Evolutionary conservation across 2,329 filamentous ascomycete species (phyloP).

Genomic region (Trichophyton simii): DNA sequence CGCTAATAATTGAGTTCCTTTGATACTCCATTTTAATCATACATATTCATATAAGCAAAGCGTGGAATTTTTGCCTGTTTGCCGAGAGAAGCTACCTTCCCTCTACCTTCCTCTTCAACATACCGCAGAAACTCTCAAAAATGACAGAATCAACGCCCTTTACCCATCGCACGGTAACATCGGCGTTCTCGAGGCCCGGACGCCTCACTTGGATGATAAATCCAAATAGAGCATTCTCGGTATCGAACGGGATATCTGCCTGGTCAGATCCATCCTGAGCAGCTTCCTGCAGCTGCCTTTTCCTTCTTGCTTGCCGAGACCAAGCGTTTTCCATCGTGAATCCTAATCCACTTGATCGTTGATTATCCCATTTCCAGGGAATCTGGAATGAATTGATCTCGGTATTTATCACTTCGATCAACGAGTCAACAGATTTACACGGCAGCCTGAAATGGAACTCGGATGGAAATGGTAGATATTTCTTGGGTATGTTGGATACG

Average conservation of each 20-base stretch:
- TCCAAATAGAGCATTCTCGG: conserved; percentile 40
- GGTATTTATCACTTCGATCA: conserved; percentile 31
- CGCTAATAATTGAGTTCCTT: neutral
- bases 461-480: conserved; percentile 42
- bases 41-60: neutral
- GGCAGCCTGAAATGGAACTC: conserved; percentile 33
- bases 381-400: conserved; percentile 48
- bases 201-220: conserved; percentile 29
- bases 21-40: neutral
- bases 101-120: conserved; percentile 48
- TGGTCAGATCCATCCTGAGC: conserved; percentile 16
- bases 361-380: conserved; percentile 51
- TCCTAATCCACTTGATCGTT: conserved; percentile 45
- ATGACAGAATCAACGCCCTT: conserved; percentile 60
- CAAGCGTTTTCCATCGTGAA: conserved; percentile 59
- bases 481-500: conserved; percentile 36
- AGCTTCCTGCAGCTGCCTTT: conserved; percentile 23
- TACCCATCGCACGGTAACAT: conserved; percentile 54
- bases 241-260: conserved; percentile 20
- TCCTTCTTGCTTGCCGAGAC: conserved; percentile 60
- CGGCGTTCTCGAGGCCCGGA: conserved; percentile 23
- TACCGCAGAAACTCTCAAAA: conserved; percentile 81
- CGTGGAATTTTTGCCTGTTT: neutral
- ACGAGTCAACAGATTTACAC: conserved; percentile 19
- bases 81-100: neutral